Base-by-base conservation (phyloP, 176 grass and related monocot genomes). In the Puya raimondii region DNA sequence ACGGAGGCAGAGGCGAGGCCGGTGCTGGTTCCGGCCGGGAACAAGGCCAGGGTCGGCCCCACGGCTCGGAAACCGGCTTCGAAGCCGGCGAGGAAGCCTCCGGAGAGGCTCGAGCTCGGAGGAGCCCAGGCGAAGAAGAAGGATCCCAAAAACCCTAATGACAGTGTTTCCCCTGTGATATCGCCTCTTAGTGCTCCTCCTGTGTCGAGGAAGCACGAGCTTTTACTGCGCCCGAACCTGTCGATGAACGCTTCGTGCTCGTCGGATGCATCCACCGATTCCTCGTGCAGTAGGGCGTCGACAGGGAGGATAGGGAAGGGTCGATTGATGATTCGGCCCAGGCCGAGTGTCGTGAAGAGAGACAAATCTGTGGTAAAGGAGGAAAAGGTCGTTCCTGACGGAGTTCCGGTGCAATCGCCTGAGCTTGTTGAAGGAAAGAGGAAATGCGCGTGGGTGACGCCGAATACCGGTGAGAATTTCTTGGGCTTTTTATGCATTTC, bases 1-100 rank as follows among this genome's bases (percentile, higher is more conserved):
- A 69, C 76, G 13, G 85, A 90, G 69, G 58, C 68, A 23, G 85
- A 88, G 29, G 79, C 73, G 12, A 81, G 93, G 70, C 86, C 82
- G 4, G 89, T 97, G 69, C 65, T 97, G 12, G 84, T 90, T 51
- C 93, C 93, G 9, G 93, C 82, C 2, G 93, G 93, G 63, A 97
- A 97, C 72, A 92, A 97, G 77, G 78, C 81, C 57, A 79, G 11
- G 59, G 59, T 67, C 11, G 69, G 48, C 5, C 81, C 56, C 20
- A 16, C 56, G 0, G 56, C 77, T 25, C 77, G 69, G 63, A 97
- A 97, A 65, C 87, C 82, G 14, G 78, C 82, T 3, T 69, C 69
- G 47, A 97, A 91, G 79, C 76, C 82, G 21, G 53, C 69, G 73
- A 20, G 70, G 71, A 91, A 88, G 85, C 48, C 67, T 20, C 74